Percentiles rank a stretch among this genome's conserved stretches.
Conservation (phyloP, 2,329 filamentous ascomycete genomes). For the Anisogramma anomala region DNA sequence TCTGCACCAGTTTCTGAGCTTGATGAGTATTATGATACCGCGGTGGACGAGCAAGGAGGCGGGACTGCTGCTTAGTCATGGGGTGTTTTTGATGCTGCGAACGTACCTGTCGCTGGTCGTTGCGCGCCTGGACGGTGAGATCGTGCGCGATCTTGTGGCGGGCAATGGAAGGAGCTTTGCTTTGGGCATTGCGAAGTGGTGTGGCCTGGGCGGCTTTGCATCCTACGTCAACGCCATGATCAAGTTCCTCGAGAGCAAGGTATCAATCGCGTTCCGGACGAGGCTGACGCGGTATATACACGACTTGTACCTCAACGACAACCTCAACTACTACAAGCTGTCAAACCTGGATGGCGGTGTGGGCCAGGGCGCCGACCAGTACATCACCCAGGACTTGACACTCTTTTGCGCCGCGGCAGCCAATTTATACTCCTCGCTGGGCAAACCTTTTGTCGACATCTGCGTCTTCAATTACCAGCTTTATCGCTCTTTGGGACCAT, state of each 20-base stretch:
- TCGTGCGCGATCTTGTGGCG: slow-evolving; percentile 90
- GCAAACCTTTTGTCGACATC: slow-evolving; percentile 96
- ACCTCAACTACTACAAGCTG: slow-evolving; percentile 93
- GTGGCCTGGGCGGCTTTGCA: slow-evolving; percentile 80
- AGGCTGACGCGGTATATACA: slow-evolving; percentile 93
- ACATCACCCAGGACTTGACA: slow-evolving; percentile 93
- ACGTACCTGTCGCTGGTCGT: slow-evolving; percentile 93
- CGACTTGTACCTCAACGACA: slow-evolving; percentile 88
- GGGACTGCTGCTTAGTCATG: slow-evolving; percentile 77
- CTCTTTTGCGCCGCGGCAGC: slow-evolving; percentile 89
- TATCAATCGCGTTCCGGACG: slow-evolving; percentile 95
- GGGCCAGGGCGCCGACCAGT: slow-evolving; percentile 86
- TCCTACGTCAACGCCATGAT: slow-evolving; percentile 99
- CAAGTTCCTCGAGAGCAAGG: slow-evolving; percentile 94
- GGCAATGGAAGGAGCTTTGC: slow-evolving; percentile 83
- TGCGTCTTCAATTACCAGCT: slow-evolving; percentile 98
- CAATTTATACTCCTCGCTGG: slow-evolving; percentile 85
- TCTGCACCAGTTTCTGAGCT: slow-evolving; percentile 86
- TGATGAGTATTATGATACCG: slow-evolving; percentile 96
- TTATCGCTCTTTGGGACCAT: slow-evolving; percentile 76
- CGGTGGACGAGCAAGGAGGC: slow-evolving; percentile 94
- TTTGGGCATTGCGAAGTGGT: slow-evolving; percentile 89
- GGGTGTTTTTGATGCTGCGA: slow-evolving; percentile 76
- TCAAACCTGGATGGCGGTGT: slow-evolving; percentile 87
- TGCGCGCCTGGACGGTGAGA: slow-evolving; percentile 85